Base-by-base conservation (phyloP, 2,329 filamentous ascomycete species). In the Hymenoscyphus occultus region DNA sequence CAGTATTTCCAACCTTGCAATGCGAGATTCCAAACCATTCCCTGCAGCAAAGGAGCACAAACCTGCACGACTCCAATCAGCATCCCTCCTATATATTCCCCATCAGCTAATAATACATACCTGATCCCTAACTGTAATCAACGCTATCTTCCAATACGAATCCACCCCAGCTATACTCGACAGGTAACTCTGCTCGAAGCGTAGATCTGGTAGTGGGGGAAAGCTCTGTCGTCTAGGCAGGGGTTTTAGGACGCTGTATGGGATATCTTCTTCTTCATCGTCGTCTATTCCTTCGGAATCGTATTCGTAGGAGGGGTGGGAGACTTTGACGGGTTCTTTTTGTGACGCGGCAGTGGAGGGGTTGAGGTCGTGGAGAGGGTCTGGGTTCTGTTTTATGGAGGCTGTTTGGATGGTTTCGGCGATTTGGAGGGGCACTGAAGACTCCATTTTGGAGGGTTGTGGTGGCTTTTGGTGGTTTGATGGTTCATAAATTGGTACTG, bases 141-240 rank as follows among this genome's bases (percentile, higher is more conserved):
- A 90, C 7, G 86, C 83, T 39, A 99, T 86, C 76, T 87, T 86
- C 80, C 90, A 89, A 87, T 89, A 93, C 31, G 86, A 88, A 70
- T 95, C 86, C 42, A 93, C 92, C 64, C 86, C 83, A 69, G 89
- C 86, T 71, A 99, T 90, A 79, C 93, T 96, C 72, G 91, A 90
- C 63, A 99, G 84, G 78, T 99, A 99, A 82, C 93, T 97, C 84
- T 99, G 95, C 80, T 99, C 95, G 79, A 98, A 98, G 56, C 95
- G 87, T 70, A 99, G 81, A 79, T 99, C 95, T 3, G 93, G 93
- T 74, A 97, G 84, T 9, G 87, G 85, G 39, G 84, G 85, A 63
- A 88, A 80, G 59, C 80, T 81, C 61, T 80, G 80, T 63, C 81
- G 77, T 58, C 86, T 82, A n/a, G 80, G 80, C 7, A 79, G 71